Conservation (phyloP, 257 asterid genomes). For the Primulina huaijiensis region DNA sequence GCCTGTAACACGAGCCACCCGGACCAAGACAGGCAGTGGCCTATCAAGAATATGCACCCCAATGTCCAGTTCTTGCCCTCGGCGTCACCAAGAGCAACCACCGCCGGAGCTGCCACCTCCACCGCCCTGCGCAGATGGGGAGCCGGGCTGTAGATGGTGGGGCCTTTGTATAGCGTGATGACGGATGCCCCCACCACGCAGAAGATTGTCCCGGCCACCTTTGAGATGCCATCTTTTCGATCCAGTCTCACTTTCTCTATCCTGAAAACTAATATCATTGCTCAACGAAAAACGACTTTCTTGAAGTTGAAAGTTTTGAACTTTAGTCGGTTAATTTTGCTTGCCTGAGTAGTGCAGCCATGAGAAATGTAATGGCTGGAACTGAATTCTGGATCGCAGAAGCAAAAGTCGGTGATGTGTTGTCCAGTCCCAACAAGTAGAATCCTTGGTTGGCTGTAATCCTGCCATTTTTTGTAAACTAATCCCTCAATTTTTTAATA, state of each 20-base stretch:
- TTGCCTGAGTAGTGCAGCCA: conserved; percentile 85
- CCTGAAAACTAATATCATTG: conserved; percentile 39
- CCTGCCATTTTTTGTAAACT: conserved; percentile 30
- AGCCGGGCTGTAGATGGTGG: conserved; percentile 81
- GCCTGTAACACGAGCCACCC: conserved; percentile 93
- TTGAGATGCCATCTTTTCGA: conserved; percentile 84
- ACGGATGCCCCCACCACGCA: conserved; percentile 98
- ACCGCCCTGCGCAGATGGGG: conserved; percentile 35
- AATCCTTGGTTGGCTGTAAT: conserved; percentile 96
- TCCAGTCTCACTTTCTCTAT: conserved; percentile 75
- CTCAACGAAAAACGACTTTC: neutral
- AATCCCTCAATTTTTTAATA: neutral
- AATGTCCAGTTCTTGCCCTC: conserved; percentile 81
- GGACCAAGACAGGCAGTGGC: conserved; percentile 95
- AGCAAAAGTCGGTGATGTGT: conserved; percentile 95
- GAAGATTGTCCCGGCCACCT: conserved; percentile 65
- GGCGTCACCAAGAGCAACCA: conserved; percentile 55
- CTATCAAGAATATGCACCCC: conserved; percentile 87
- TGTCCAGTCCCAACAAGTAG: conserved; percentile 88
- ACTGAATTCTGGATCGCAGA: conserved; percentile 96
- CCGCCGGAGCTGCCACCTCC: conserved; percentile 23
- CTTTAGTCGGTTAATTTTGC: neutral
- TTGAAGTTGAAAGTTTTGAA: neutral
- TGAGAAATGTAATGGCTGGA: conserved; percentile 93
- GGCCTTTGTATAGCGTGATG: conserved; percentile 89